Percentiles rank a stretch among this genome's conserved stretches.
Conservation (phyloP, 1,284 basidiomycete species). For the Mycosarcoma mackinlayi region DNA sequence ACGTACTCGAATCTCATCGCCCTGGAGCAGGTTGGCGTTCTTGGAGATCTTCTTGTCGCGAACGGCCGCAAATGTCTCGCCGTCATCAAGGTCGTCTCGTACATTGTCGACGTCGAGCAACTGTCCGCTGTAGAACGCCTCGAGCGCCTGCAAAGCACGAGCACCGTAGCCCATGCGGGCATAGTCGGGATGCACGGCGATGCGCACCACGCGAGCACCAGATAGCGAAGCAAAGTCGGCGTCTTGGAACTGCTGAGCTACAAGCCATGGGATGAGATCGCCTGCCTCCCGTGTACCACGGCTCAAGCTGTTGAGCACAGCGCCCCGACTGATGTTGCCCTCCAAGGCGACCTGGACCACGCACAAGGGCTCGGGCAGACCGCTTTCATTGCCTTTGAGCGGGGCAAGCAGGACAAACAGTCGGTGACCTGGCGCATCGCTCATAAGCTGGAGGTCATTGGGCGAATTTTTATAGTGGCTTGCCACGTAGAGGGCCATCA, state of each 20-base stretch:
- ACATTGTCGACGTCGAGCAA: constrained; percentile 78
- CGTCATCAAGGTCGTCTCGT: constrained; percentile 47
- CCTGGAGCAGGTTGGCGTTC: constrained; percentile 36
- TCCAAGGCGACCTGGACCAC: constrained; percentile 91
- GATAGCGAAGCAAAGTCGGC: constrained; percentile 88
- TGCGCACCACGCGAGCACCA: constrained; percentile 89
- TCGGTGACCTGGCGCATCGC: constrained; percentile 95
- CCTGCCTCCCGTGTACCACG: constrained; percentile 86
- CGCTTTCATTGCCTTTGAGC: constrained; percentile 35
- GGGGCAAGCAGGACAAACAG: constrained; percentile 93
- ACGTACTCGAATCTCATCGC: constrained; percentile 74
- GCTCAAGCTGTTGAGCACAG: constrained; percentile 85
- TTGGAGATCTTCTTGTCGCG: constrained; percentile 69
- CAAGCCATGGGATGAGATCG: constrained; percentile 97
- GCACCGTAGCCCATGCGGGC: constrained; percentile 93
- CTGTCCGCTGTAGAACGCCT: constrained; percentile 88
- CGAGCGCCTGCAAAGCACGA: constrained; percentile 86
- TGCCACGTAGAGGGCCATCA: constrained; percentile 98
- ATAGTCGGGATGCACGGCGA: constrained; percentile 98
- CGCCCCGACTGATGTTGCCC: constrained; percentile 87
- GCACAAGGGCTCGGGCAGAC: constrained; percentile 77
- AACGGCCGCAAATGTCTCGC: constrained; percentile 65
- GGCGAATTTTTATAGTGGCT: constrained; percentile 99
- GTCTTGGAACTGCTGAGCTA: constrained; percentile 97
- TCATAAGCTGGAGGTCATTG: constrained; percentile 95